Evolutionary conservation across 2,329 filamentous ascomycete species (phyloP).

Genomic region (Paecilomyces dactylethromorphus): DNA sequence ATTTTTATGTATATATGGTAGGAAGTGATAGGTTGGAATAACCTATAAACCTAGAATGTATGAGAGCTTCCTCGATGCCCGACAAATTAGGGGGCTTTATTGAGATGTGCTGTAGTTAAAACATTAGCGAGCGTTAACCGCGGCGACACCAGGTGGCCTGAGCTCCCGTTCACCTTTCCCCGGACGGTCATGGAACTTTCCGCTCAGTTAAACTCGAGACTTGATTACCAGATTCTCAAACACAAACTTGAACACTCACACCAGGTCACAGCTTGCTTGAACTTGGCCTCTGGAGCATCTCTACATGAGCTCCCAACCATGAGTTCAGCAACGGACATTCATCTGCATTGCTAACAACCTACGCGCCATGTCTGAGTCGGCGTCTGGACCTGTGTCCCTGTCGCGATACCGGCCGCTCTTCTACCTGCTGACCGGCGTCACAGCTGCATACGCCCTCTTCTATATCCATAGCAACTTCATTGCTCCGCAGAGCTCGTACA

Average conservation of each 20-base stretch:
- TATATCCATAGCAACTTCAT: conserved; percentile 30
- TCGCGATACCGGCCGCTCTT: conserved; percentile 34
- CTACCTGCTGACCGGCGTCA: conserved; percentile 36
- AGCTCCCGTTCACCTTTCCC: neutral
- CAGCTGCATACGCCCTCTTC: conserved; percentile 35
- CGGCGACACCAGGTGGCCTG: neutral
- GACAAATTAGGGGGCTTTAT: too few relatives aligned
- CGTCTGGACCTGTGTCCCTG: conserved; percentile 23
- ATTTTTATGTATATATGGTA: neutral
- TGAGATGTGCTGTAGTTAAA: neutral
- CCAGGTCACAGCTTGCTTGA: neutral
- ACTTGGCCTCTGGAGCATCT: neutral
- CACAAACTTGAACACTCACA: neutral
- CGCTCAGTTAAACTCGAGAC: neutral
- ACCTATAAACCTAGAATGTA: too few relatives aligned
- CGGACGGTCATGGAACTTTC: neutral
- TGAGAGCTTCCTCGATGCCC: neutral
- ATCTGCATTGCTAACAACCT: neutral
- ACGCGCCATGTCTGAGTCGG: conserved; percentile 25
- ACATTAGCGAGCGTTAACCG: neutral
- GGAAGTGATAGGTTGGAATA: too few relatives aligned
- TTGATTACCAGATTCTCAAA: neutral
- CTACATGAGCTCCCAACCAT: neutral
- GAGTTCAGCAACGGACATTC: neutral
- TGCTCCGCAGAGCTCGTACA: conserved; percentile 15